Evolutionary conservation across 2,329 filamentous ascomycete genomes (phyloP).

Genomic region (Neoascochyta sp.): DNA sequence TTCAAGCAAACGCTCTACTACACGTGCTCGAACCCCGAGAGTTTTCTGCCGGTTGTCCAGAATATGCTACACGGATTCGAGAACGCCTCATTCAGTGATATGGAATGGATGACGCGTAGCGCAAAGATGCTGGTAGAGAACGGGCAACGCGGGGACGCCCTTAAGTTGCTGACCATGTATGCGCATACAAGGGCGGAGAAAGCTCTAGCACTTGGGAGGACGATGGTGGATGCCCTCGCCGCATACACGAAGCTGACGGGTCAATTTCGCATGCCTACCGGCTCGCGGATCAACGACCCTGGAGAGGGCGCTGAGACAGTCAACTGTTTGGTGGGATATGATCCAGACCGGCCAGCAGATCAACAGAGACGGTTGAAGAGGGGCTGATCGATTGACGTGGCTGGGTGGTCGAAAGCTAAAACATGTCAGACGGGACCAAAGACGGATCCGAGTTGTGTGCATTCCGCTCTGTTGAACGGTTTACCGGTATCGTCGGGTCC

Average conservation of each 20-base stretch:
- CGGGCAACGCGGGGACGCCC: conserved; percentile 15
- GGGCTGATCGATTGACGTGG: too few relatives aligned
- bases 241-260: conserved; percentile 24
- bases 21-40: conserved; percentile 26
- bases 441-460: too few relatives aligned
- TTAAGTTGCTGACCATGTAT: conserved; percentile 22
- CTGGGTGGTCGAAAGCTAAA: too few relatives aligned
- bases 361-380: conserved; percentile 5
- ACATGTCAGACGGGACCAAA: too few relatives aligned
- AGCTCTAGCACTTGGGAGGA: conserved; percentile 20
- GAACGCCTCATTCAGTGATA: conserved; percentile 20
- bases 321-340: conserved; percentile 28
- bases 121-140: conserved; percentile 16
- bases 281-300: conserved; percentile 24
- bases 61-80: conserved; percentile 28
- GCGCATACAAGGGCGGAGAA: conserved; percentile 25
- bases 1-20: conserved; percentile 31
- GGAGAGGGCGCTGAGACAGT: conserved; percentile 28
- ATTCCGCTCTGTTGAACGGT: too few relatives aligned
- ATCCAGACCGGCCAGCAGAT: conserved; percentile 21
- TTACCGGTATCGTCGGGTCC: too few relatives aligned
- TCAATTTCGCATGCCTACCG: conserved; percentile 16
- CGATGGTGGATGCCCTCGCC: conserved; percentile 24
- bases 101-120: conserved; percentile 22
- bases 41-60: conserved; percentile 21